Evolutionary conservation across 768 basidiomycete species (phyloP), one percentile per base, ranked within the genome.

Genomic region (Suillus cothurnatus): DNA sequence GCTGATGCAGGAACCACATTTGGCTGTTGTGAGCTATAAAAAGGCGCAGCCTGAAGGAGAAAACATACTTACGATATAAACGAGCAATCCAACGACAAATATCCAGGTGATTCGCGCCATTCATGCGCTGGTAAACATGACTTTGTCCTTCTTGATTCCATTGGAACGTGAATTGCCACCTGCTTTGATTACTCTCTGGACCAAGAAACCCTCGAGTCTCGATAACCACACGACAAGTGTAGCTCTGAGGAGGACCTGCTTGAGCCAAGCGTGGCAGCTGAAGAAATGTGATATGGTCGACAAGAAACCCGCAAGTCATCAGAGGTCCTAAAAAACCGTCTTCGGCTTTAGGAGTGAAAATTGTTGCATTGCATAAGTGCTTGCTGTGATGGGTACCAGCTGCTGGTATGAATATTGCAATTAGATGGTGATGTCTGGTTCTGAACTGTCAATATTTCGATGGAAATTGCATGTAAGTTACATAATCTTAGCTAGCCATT

Each of bases 21-120:
- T 66, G 64, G 62, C 55, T 60, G 39, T 45, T 38, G 39, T 38
- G 26, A 23, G 36, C n/a, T n/a, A n/a, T n/a, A 55, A 52, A 38
- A 15, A 52, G 28, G 34, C 47, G 23, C n/a, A 32, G 23, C 41
- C 47, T 57, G 50, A 15, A 61, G 26, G 38, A 31, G 36, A 5
- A 26, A 56, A 55, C 1, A 47, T 15, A 65, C 75, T 21, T 55
- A 82, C 82, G 41, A 90, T 73, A 69, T 86, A 91, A 12, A 91
- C 85, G 4, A 91, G 90, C 15, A 93, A 80, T 21, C 90, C 88
- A 58, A 90, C 86, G 12, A 88, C 68, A 28, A 86, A 76, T 47
- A 91, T 84, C 91, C 91, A 92, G 3, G 85, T 85, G 0, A 88
- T 87, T 80, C 87, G 86, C 4, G 81, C 83, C 63, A 88, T 79